A percentile compares a stretch with the other conserved stretches of the same genome.
Evolutionary conservation across 106 monocot species (phyloP).

Genomic region (Hemerocallis citrina): DNA sequence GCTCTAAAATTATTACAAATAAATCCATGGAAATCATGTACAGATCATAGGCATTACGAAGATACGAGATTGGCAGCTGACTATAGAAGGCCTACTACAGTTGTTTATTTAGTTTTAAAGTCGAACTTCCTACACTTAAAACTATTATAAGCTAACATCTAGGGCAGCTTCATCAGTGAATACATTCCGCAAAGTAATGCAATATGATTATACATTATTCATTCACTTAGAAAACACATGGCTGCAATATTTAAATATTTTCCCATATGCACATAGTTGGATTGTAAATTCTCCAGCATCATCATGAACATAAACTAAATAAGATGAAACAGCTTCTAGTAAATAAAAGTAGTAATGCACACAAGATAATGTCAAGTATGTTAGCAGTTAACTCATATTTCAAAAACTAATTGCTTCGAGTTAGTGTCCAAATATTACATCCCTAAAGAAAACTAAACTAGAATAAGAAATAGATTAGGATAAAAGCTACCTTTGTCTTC

Average conservation of each 20-base stretch:
- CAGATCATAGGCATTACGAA: too few species aligned
- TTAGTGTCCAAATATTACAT: background rate
- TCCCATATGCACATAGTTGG: background rate
- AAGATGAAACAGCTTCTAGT: background rate
- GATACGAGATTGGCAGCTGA: background rate
- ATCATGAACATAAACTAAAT: background rate
- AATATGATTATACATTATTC: background rate
- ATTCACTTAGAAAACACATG: background rate
- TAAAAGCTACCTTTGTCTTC: constrained; percentile 56
- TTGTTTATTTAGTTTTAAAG: too few species aligned
- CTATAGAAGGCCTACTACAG: background rate
- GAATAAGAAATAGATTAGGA: background rate
- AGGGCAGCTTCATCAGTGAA: background rate
- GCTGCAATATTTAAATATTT: background rate
- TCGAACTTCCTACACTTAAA: background rate
- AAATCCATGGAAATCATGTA: background rate
- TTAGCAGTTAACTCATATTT: background rate
- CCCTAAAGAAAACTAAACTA: background rate
- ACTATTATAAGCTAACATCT: too few species aligned
- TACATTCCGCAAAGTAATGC: background rate
- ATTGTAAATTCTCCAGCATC: background rate
- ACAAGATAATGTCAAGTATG: background rate
- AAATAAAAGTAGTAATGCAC: background rate
- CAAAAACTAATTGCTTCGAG: background rate
- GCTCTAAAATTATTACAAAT: background rate